Evolutionary conservation across 1,284 basidiomycete genomes (phyloP), one percentile per base, ranked within the genome.

Genomic region (Pseudozyma thailandica): DNA sequence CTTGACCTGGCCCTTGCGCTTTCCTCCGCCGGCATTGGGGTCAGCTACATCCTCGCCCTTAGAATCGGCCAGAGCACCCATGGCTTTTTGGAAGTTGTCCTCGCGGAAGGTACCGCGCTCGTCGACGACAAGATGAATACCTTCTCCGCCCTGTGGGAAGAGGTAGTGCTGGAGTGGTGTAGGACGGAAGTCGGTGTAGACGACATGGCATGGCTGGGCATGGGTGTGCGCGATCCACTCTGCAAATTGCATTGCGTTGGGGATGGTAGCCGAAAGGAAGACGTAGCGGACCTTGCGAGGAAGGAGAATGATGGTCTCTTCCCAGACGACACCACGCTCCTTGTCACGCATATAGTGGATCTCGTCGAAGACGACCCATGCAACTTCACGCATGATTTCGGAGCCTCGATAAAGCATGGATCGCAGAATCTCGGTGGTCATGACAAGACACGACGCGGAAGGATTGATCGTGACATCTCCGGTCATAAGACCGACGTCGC

Each of bases 261-360:
- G 96, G 62, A 99, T 98, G 25, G 96, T 99, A 53, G 96, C 95
- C n/a, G 96, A 99, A 35, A 98, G 89, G 85, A 99, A 98, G 68
- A 98, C 96, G 82, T 97, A 96, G 84, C 92, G 93, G 59, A 98
- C 95, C 23, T 89, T 90, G 83, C 97, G 92, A 4, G 96, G 95
- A 8, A 99, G 88, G 0, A 99, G 88, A 75, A 98, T 98, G 83
- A 98, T 97, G 0, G 96, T 98, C 77, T 88, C 88, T 80, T 88
- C 87, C 87, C 87, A 88, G 15, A 88, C 87, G 23, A 88, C 87
- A 62, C 87, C 87, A 53, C 87, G 85, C 77, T 88, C 84, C 72
- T 94, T 94, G 86, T 98, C 96, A 71, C 96, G 91, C 96, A 98
- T 98, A 85, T 98, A 99, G 84, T 99, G 96, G 66, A 99, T 97